A percentile compares a stretch with the other conserved stretches of the same genome.
phyloP scores from a whole-genome alignment of 139 green algal genomes.

The Bryopsis sp. region DNA sequence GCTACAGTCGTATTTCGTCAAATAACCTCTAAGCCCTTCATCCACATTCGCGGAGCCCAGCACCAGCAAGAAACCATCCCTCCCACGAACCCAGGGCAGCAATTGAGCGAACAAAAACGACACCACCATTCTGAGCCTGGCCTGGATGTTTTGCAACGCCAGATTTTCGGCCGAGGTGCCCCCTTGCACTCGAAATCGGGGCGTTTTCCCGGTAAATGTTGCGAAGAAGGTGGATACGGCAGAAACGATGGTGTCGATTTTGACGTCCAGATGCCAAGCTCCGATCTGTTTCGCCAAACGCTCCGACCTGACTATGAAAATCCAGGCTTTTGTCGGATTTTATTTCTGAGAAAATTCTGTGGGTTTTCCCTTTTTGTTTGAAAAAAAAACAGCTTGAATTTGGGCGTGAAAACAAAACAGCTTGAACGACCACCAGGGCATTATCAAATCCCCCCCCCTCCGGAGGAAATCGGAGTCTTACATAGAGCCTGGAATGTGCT shows the following conservation, averaged over 20 bases:
- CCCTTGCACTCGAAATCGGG: conserved; percentile 70
- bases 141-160: conserved; percentile 74
- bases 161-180: conserved; percentile 82
- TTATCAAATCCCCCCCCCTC: neutral
- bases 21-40: conserved; percentile 74
- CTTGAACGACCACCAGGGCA: neutral
- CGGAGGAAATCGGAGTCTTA: no score
- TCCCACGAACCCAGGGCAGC: conserved; percentile 50
- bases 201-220: conserved; percentile 60
- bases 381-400: no score
- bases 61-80: conserved; percentile 83
- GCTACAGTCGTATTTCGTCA: conserved; percentile 92
- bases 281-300: conserved; percentile 60
- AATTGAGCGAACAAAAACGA: conserved; percentile 88
- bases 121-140: conserved; percentile 91
- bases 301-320: conserved; percentile 30
- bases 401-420: no score
- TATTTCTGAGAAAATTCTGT: no score
- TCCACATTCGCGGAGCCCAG: conserved; percentile 94
- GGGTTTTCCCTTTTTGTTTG: no score
- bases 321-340: no score
- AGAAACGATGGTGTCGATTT: conserved; percentile 70
- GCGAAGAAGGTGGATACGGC: conserved; percentile 67
- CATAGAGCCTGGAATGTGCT: no score
- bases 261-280: conserved; percentile 68